These are phyloP conservation scores for Colletotrichum sp. DNA, from an alignment of 2,329 filamentous ascomycete genomes.

Conservation along the genomic window DNA sequence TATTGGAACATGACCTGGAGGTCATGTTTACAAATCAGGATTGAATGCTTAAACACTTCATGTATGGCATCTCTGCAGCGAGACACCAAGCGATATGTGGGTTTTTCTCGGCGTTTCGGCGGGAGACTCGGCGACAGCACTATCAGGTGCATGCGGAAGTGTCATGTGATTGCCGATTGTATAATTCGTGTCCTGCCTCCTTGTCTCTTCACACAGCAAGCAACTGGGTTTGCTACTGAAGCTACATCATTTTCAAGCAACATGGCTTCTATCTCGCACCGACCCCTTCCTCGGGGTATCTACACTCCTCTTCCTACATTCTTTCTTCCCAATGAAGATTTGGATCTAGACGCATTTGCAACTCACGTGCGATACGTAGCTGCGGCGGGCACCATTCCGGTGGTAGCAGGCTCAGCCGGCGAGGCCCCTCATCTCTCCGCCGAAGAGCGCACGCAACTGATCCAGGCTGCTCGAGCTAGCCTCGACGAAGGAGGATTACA, in stretches of 20 bases:
- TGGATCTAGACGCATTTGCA: neutral
- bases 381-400: neutral
- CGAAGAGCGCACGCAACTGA: neutral
- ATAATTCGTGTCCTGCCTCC: fast-evolving
- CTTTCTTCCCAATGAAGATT: neutral
- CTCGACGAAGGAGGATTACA: neutral
- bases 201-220: neutral
- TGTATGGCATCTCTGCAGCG: neutral
- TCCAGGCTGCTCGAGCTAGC: neutral
- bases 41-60: neutral
- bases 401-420: neutral
- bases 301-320: neutral
- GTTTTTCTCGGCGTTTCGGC: neutral
- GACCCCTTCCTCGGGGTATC: neutral
- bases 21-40: fast-evolving
- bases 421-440: neutral
- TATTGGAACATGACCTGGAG: fast-evolving
- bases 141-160: neutral
- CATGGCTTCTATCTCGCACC: neutral
- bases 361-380: neutral
- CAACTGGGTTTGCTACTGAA: neutral
- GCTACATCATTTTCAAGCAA: neutral
- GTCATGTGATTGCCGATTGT: neutral
- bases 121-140: neutral
- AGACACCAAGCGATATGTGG: neutral